A percentile compares a stretch with the other conserved stretches of the same genome.
These are phyloP conservation scores for Condylostoma magnum DNA, from an alignment of 169 alveolate species.

Conservation along the genomic window DNA sequence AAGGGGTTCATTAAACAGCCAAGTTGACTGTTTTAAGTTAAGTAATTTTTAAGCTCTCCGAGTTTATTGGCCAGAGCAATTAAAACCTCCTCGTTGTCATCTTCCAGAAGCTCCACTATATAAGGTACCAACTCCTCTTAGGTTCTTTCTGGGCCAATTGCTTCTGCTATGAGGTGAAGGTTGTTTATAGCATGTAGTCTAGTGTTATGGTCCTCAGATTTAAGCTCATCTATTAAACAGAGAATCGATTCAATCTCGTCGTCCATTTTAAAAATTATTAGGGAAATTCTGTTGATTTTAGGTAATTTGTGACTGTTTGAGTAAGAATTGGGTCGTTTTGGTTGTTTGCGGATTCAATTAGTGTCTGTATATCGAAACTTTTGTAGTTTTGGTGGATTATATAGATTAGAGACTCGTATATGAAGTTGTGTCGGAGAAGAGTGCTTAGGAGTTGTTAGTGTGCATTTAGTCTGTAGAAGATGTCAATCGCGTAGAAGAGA, in stretches of 20 bases:
- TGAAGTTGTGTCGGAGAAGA: too few species aligned
- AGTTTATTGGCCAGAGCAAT: conserved; percentile 48
- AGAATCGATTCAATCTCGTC: conserved; percentile 26
- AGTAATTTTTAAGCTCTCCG: conserved; percentile 45
- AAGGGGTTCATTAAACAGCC: conserved; percentile 41
- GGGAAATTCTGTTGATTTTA: too few species aligned
- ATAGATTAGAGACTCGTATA: too few species aligned
- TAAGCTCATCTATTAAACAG: conserved; percentile 68
- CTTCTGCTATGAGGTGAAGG: conserved; percentile 52
- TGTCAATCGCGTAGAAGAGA: too few species aligned
- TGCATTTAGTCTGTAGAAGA: too few species aligned
- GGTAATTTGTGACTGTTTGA: too few species aligned
- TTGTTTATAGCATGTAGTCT: conserved; percentile 61
- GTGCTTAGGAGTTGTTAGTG: too few species aligned
- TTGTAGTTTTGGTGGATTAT: too few species aligned
- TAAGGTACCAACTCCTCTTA: conserved; percentile 70
- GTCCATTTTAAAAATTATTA: too few species aligned
- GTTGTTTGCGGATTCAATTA: too few species aligned
- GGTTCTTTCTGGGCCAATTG: conserved; percentile 76
- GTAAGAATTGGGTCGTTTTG: too few species aligned
- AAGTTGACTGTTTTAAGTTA: conserved; percentile 18
- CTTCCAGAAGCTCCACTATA: conserved; percentile 36
- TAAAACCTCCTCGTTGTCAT: conserved; percentile 52
- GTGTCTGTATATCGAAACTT: too few species aligned
- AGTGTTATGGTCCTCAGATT: conserved; percentile 60